Evolutionary conservation across 768 basidiomycete genomes (phyloP), one percentile per base, ranked within the genome.

Genomic region (Rhizopogon sp.): DNA sequence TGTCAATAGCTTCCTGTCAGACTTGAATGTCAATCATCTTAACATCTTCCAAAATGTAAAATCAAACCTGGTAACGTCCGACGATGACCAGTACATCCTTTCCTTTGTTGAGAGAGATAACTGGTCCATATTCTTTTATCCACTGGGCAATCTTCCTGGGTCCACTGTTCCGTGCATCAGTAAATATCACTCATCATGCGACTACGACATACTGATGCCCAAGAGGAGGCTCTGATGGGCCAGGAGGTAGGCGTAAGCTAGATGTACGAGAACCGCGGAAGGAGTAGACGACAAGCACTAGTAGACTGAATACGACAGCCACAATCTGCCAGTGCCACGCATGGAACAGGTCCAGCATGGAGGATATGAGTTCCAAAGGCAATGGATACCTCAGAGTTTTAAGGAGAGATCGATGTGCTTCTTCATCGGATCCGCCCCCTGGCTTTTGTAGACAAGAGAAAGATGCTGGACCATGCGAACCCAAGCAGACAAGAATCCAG

Each of bases 1-100:
- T 76, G 10, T 83, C 80, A 1, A 79, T 72, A 0, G 83, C 82
- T 44, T 64, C 66, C 65, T 67, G 13, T 17, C n/a, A 46, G 22
- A 17, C 6, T 74, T 25, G 25, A 25, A 25, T 25, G 6, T 54
- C 6, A 5, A 55, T 3, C 60, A 17, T 69, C 25, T n/a, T 66
- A 64, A 44, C 66, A 56, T 25, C n/a, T 0, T 25, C 25, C 25
- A 25, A 4, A 25, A 25, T 25, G 25, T 25, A 25, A 8, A 4
- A 13, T 17, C 55, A 9, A 11, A 56, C 56, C 11, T 57, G 22
- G 43, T 58, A 35, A 28, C 56, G 56, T 31, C 57, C 57, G 7
- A 58, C 16, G 47, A 58, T 43, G 16, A 58, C 57, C 20, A 50
- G 22, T 9, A 51, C 35, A 10, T 43, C 20, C 17, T 49, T 43